Evolutionary conservation across 306 rosid species (phyloP).

Genomic region (Ziziphus jujuba): DNA sequence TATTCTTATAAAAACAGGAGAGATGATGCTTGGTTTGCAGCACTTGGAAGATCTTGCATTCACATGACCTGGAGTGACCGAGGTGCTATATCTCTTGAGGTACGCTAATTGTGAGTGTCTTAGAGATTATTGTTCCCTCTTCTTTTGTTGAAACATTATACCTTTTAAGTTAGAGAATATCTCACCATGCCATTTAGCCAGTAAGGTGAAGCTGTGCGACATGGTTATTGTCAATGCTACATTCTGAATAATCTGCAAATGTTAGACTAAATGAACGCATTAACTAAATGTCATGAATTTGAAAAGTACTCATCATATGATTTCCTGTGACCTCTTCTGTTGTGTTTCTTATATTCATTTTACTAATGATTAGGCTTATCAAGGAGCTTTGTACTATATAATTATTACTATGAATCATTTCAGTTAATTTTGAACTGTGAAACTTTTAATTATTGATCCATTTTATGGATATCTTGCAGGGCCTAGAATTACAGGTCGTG

Average conservation of each 20-base stretch:
- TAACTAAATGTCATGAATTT: constrained; percentile 18
- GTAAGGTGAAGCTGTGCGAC: constrained; percentile 14
- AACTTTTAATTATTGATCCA: constrained; percentile 23
- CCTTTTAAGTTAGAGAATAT: constrained; percentile 10
- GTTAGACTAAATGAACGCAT: constrained; percentile 1
- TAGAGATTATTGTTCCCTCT: background rate
- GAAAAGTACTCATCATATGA: constrained; percentile 15
- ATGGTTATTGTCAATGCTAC: constrained; percentile 3
- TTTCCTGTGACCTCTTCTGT: constrained; percentile 10
- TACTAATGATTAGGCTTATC: background rate
- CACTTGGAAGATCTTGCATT: constrained; percentile 84
- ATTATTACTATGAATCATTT: background rate
- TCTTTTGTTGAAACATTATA: background rate
- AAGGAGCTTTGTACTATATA: background rate
- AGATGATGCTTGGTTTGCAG: constrained; percentile 91
- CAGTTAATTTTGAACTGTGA: background rate
- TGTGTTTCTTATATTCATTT: constrained; percentile 8
- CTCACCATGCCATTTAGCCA: constrained; percentile 13
- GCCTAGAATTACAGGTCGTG: constrained; percentile 76
- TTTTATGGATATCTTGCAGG: constrained; percentile 41
- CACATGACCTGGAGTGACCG: constrained; percentile 89
- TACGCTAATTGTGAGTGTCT: constrained; percentile 2
- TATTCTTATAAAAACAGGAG: constrained; percentile 49
- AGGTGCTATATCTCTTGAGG: constrained; percentile 93
- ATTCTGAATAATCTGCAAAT: constrained; percentile 8